Evolutionary conservation across 371 early-diverging fungal genomes (phyloP).

Genomic region (Rhizomucor pusillus): DNA sequence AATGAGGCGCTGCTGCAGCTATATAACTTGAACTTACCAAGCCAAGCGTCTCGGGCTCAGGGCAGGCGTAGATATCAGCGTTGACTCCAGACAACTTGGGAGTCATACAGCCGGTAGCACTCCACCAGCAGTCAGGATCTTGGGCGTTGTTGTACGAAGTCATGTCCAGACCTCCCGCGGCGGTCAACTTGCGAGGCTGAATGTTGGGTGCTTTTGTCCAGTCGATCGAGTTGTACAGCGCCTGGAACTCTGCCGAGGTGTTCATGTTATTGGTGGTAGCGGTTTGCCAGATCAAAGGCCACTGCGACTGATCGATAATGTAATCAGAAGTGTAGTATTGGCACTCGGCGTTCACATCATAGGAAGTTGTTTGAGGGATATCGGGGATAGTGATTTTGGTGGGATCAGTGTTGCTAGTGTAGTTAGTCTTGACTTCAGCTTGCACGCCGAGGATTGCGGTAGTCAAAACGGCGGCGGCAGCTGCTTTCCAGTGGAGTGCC

Average conservation of each 20-base stretch:
- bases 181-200: slow-evolving; percentile 14
- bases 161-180: slow-evolving; percentile 23
- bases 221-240: slow-evolving; percentile 31
- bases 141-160: slow-evolving; percentile 17
- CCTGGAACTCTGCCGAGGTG: slow-evolving; percentile 24
- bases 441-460: slow-evolving; percentile 11
- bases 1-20: background rate
- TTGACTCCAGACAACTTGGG: slow-evolving; percentile 37
- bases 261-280: slow-evolving; percentile 35
- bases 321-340: slow-evolving; percentile 14
- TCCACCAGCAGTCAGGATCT: slow-evolving; percentile 54
- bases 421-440: slow-evolving; percentile 25
- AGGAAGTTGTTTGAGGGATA: slow-evolving; percentile 34
- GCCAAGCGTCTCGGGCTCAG: slow-evolving; percentile 47
- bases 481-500: slow-evolving; percentile 11
- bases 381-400: slow-evolving; percentile 35
- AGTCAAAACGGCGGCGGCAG: slow-evolving; percentile 6
- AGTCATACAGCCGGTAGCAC: slow-evolving; percentile 28
- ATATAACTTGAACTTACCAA: slow-evolving; percentile 13
- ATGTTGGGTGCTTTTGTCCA: slow-evolving; percentile 45
- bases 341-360: slow-evolving; percentile 20
- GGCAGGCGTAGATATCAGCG: slow-evolving; percentile 35
- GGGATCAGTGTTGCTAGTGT: slow-evolving; percentile 21
- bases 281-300: slow-evolving; percentile 27
- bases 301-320: slow-evolving; percentile 13